Conservation (phyloP, 306 rosid genomes). For the Vigna unguiculata region DNA sequence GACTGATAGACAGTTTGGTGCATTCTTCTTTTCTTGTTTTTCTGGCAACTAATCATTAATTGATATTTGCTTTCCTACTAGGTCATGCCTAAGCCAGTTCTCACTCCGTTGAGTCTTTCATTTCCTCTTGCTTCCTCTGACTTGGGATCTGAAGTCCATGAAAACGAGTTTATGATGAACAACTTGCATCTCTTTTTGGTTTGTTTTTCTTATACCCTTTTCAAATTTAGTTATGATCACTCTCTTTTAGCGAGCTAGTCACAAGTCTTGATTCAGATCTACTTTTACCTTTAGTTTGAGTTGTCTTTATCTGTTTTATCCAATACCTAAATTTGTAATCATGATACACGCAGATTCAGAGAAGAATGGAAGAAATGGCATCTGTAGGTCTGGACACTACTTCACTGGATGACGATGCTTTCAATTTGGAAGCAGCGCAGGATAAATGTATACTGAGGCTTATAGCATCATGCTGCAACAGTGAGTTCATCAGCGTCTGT, state of each 20-base stretch:
- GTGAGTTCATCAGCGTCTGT: slow-evolving; percentile 51
- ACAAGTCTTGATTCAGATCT: slow-evolving; percentile 25
- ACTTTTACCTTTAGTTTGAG: neutral
- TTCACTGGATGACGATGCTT: slow-evolving; percentile 84
- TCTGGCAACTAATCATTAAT: slow-evolving; percentile 26
- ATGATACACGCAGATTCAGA: slow-evolving; percentile 70
- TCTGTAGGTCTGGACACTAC: slow-evolving; percentile 65
- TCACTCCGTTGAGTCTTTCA: slow-evolving; percentile 72
- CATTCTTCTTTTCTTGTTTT: slow-evolving; percentile 24
- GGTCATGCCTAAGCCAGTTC: slow-evolving; percentile 92
- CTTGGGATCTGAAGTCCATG: slow-evolving; percentile 86
- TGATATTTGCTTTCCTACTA: slow-evolving; percentile 51
- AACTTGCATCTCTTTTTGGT: slow-evolving; percentile 82
- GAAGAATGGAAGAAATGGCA: slow-evolving; percentile 75
- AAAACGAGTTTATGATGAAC: slow-evolving; percentile 84
- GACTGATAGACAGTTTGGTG: slow-evolving; percentile 15
- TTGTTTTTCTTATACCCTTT: slow-evolving; percentile 39
- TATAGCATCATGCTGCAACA: slow-evolving; percentile 93
- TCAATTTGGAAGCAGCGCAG: slow-evolving; percentile 88
- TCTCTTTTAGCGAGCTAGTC: slow-evolving; percentile 13
- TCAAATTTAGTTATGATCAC: slow-evolving; percentile 29
- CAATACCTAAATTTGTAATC: slow-evolving; percentile 28
- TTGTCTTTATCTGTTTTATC: slow-evolving; percentile 22
- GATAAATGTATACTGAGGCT: slow-evolving; percentile 93
- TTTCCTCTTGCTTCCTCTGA: slow-evolving; percentile 95